These are phyloP conservation scores for Calocybe cyanea DNA, from an alignment of 768 basidiomycete genomes.

Conservation along the genomic window DNA sequence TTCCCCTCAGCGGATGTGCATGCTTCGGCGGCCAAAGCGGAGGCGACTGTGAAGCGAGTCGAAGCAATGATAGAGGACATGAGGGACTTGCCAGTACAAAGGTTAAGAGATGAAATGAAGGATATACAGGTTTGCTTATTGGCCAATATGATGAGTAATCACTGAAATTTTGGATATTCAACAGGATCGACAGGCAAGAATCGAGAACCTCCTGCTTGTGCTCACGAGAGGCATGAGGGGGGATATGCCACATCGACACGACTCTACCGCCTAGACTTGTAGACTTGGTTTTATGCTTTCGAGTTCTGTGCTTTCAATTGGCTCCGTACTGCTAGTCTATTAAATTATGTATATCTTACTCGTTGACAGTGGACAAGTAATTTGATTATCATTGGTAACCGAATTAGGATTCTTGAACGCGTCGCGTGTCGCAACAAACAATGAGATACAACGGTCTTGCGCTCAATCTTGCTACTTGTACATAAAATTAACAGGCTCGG, in stretches of 20 bases:
- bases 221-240: conserved; percentile 66
- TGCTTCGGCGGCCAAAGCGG: conserved; percentile 27
- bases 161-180: neutral
- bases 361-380: no score
- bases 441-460: no score
- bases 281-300: no score
- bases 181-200: conserved; percentile 73
- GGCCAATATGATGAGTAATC: conserved; percentile 1
- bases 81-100: conserved; percentile 57
- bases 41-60: conserved; percentile 47
- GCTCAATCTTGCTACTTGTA: no score
- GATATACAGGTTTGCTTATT: conserved; percentile 58
- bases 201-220: conserved; percentile 66
- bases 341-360: no score
- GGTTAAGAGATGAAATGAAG: conserved; percentile 76
- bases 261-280: conserved; percentile 1
- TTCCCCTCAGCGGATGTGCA: conserved; percentile 14
- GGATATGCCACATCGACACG: conserved; percentile 23
- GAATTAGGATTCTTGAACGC: no score
- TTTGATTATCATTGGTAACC: no score
- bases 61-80: conserved; percentile 65
- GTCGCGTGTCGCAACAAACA: no score
- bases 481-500: no score
- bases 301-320: no score
- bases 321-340: no score